phyloP scores from a whole-genome alignment of 352 stramenopile genomes.

The Phytopythium kandeliae region DNA sequence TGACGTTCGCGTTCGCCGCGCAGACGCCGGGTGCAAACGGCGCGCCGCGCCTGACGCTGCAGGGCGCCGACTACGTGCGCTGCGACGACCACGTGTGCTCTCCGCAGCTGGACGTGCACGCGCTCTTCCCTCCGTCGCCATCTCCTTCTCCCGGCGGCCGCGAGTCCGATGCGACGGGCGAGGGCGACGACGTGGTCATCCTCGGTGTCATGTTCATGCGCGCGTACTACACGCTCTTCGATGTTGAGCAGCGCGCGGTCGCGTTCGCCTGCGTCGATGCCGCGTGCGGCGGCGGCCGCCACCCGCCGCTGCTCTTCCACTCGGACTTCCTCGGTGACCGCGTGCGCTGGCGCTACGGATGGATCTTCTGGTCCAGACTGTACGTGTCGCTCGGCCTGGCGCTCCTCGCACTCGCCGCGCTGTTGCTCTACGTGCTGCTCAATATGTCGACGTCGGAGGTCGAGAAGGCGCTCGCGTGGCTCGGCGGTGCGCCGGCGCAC shows the following conservation, averaged over 20 bases:
- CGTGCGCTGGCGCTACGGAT: constrained; percentile 14
- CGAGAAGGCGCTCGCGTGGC: constrained; percentile 17
- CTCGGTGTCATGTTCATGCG: constrained; percentile 61
- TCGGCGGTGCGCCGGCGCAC: constrained; percentile 4
- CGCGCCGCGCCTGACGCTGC: constrained; percentile 37
- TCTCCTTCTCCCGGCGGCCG: no score
- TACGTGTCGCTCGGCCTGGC: constrained; percentile 24
- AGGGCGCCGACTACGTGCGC: constrained; percentile 56
- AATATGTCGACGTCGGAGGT: constrained; percentile 18
- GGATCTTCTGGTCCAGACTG: constrained; percentile 34
- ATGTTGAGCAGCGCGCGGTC: constrained; percentile 30
- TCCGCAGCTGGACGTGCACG: constrained; percentile 51
- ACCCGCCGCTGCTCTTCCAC: constrained; percentile 35
- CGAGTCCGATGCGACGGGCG: constrained; percentile 10
- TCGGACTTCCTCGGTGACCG: constrained; percentile 16
- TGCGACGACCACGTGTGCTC: constrained; percentile 49
- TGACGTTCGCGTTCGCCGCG: constrained; percentile 36
- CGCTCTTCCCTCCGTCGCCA: constrained; percentile 20
- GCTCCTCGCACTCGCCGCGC: constrained; percentile 24
- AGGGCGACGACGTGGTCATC: constrained; percentile 36
- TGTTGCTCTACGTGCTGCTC: constrained; percentile 31
- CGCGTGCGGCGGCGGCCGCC: constrained; percentile 23
- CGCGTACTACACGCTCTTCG: constrained; percentile 64
- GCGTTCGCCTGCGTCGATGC: constrained; percentile 37
- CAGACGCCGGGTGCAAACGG: constrained; percentile 3